Conservation (phyloP, 2,329 filamentous ascomycete genomes). For the Tolypocladium paradoxum region DNA sequence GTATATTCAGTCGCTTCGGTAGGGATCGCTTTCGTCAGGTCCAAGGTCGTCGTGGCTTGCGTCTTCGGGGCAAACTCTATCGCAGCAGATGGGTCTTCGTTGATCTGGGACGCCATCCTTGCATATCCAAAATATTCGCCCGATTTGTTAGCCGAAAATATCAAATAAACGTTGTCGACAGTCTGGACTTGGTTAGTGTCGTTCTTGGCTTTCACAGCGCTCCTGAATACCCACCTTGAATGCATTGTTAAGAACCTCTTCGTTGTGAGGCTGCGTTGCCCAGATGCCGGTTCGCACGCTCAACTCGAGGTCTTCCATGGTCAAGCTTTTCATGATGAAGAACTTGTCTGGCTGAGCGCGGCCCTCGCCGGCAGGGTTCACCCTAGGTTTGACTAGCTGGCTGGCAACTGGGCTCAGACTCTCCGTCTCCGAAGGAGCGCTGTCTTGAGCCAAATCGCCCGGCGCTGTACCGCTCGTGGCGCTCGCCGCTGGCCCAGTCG, state of each 20-base stretch:
- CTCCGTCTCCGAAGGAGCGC: neutral
- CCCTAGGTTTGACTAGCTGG: neutral
- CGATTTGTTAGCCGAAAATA: constrained; percentile 96
- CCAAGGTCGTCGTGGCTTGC: constrained; percentile 46
- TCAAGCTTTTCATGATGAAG: constrained; percentile 89
- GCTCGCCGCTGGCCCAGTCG: constrained; percentile 42
- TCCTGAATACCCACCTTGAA: constrained; percentile 52
- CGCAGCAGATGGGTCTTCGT: constrained; percentile 60
- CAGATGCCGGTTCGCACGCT: constrained; percentile 83
- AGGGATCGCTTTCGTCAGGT: constrained; percentile 67
- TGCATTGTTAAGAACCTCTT: constrained; percentile 69
- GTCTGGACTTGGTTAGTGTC: constrained; percentile 36
- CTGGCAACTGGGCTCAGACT: constrained; percentile 3
- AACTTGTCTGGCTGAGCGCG: constrained; percentile 31
- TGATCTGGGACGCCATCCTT: constrained; percentile 76
- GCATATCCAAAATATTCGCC: constrained; percentile 96
- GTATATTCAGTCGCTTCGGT: constrained; percentile 69
- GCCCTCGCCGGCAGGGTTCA: neutral
- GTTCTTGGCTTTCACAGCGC: too few relatives aligned
- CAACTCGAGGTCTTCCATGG: constrained; percentile 77
- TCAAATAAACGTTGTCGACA: constrained; percentile 75
- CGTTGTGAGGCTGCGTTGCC: constrained; percentile 93
- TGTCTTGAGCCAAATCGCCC: constrained; percentile 6
- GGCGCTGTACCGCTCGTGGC: constrained; percentile 12
- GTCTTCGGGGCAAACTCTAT: constrained; percentile 59